Percentiles rank a stretch among this genome's conserved stretches.
phyloP scores from a whole-genome alignment of 139 green algal species.

The Chlamydomonas sp. region DNA sequence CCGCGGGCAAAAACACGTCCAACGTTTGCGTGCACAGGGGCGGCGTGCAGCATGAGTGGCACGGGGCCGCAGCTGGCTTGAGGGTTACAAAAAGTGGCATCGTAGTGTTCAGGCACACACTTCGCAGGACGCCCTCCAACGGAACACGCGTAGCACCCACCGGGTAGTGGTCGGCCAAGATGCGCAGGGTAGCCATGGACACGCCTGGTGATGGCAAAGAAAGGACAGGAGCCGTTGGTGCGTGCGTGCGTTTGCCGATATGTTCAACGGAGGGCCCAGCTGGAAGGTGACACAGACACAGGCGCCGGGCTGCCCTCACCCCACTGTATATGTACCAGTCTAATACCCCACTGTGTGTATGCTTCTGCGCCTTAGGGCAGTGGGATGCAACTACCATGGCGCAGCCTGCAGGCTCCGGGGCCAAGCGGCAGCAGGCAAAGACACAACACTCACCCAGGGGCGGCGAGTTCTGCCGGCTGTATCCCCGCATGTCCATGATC shows the following conservation, averaged over 20 bases:
- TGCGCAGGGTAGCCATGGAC: conserved; percentile 43
- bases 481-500: conserved; percentile 50
- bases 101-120: neutral
- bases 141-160: neutral
- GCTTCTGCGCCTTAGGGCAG: no score
- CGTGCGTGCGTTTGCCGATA: neutral
- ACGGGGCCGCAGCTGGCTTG: neutral
- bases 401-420: no score
- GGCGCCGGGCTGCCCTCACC: no score
- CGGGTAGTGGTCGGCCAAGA: conserved; percentile 63
- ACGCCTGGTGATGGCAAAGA: neutral
- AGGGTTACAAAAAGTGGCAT: neutral
- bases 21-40: neutral
- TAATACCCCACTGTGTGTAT: no score
- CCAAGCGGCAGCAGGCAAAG: neutral
- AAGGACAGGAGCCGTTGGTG: neutral
- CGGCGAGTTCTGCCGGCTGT: conserved; percentile 52
- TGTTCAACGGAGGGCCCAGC: neutral
- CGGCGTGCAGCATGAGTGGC: neutral
- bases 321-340: no score
- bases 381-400: no score
- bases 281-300: no score
- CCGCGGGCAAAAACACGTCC: neutral
- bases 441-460: conserved; percentile 28
- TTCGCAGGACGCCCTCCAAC: neutral